A percentile compares a stretch with the other conserved stretches of the same genome.
phyloP scores from a whole-genome alignment of 768 basidiomycete species.

The Royoungia palumana region DNA sequence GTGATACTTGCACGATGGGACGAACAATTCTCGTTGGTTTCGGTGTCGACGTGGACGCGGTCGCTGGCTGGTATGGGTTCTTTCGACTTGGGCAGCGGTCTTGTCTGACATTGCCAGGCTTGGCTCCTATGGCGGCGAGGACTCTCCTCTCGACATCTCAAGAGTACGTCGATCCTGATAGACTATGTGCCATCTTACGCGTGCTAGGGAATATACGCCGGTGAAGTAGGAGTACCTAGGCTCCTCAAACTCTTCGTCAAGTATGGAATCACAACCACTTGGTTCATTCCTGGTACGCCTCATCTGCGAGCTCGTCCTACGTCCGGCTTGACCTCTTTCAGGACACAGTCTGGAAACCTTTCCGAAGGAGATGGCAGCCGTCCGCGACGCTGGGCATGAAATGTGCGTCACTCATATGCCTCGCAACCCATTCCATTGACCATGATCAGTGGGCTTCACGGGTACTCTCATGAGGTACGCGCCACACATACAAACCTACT shows the following conservation, averaged over 20 bases:
- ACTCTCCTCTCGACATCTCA: constrained; percentile 67
- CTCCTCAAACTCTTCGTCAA: constrained; percentile 70
- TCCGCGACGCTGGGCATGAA: constrained; percentile 73
- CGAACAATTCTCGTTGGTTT: constrained; percentile 57
- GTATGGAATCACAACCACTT: constrained; percentile 64
- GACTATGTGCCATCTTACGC: background rate
- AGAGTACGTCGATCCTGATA: constrained; percentile 33
- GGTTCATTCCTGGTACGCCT: constrained; percentile 66
- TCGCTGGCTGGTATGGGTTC: constrained; percentile 58
- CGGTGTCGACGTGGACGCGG: constrained; percentile 75
- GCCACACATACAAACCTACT: background rate
- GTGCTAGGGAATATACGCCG: constrained; percentile 62
- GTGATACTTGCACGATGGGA: constrained; percentile 36
- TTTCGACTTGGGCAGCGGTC: background rate
- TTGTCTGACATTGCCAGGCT: constrained; percentile 39
- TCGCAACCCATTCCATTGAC: background rate
- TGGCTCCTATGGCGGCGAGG: constrained; percentile 73
- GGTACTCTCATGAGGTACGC: constrained; percentile 65
- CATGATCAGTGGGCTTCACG: constrained; percentile 53
- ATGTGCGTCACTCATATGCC: constrained; percentile 36
- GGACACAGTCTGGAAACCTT: constrained; percentile 76
- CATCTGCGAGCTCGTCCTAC: background rate
- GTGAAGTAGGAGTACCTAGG: constrained; percentile 68
- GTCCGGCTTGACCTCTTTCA: constrained; percentile 13
- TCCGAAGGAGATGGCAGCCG: constrained; percentile 63